Conservation (phyloP, 2,329 filamentous ascomycete genomes). For the Neonectria ditissima region DNA sequence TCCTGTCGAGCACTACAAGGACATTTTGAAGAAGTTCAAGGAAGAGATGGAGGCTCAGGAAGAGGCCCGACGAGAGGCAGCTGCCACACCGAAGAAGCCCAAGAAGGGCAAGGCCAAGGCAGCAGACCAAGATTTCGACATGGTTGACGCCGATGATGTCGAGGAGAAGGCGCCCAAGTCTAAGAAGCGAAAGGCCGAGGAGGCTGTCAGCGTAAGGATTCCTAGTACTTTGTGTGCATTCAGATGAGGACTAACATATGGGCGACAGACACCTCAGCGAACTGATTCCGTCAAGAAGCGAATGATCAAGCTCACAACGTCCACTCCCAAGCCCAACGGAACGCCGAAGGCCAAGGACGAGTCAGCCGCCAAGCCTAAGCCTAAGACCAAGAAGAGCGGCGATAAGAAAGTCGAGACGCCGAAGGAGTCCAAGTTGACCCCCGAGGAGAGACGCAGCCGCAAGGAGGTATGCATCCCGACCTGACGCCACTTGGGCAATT, state of each 20-base stretch:
- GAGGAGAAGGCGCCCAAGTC: conserved; percentile 69
- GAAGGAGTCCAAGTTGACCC: conserved; percentile 69
- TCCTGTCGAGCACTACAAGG: conserved; percentile 85
- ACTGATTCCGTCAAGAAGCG: conserved; percentile 75
- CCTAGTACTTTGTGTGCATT: background rate
- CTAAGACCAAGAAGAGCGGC: conserved; percentile 66
- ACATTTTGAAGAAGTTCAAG: conserved; percentile 76
- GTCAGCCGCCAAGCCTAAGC: conserved; percentile 63
- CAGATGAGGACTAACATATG: conserved; percentile 30
- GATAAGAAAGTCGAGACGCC: conserved; percentile 67
- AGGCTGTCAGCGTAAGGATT: conserved; percentile 67
- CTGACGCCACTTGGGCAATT: background rate
- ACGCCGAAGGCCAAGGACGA: conserved; percentile 69
- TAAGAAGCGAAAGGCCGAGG: conserved; percentile 88
- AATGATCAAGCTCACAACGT: conserved; percentile 73
- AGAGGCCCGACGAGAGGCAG: conserved; percentile 58
- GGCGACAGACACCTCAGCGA: conserved; percentile 64
- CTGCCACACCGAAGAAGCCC: conserved; percentile 54
- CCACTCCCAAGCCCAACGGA: conserved; percentile 77
- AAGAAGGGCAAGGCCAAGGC: conserved; percentile 64
- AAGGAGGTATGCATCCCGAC: conserved; percentile 64
- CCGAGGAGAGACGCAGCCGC: conserved; percentile 68
- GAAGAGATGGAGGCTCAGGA: conserved; percentile 72
- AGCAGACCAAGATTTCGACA: conserved; percentile 69
- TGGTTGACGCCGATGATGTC: conserved; percentile 70